phyloP scores from a whole-genome alignment of 306 rosid species.

The Rosa chinensis region DNA sequence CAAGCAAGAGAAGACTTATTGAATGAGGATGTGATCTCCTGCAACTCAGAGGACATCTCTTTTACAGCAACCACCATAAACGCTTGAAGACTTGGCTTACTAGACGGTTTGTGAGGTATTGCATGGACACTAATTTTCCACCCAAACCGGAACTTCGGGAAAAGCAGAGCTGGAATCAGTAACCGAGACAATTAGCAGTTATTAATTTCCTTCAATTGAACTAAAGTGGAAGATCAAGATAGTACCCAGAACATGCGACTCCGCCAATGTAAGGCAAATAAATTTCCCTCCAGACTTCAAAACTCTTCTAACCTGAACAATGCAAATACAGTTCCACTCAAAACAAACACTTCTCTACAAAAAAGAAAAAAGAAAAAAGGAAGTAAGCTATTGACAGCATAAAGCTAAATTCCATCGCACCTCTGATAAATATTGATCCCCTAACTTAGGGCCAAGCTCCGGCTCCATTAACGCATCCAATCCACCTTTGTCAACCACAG shows the following conservation, averaged over 20 bases:
- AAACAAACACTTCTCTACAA: slow-evolving; percentile 13
- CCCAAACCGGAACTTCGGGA: slow-evolving; percentile 77
- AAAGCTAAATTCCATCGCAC: slow-evolving; percentile 28
- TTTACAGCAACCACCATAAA: slow-evolving; percentile 83
- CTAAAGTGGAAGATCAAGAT: background rate
- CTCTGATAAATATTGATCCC: slow-evolving; percentile 77
- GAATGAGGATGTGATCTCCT: slow-evolving; percentile 58
- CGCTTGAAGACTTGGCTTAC: slow-evolving; percentile 71
- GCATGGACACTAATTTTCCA: slow-evolving; percentile 83
- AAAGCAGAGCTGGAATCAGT: slow-evolving; percentile 63
- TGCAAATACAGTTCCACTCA: slow-evolving; percentile 17
- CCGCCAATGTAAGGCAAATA: slow-evolving; percentile 88
- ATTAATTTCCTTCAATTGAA: background rate
- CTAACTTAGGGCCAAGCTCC: slow-evolving; percentile 72
- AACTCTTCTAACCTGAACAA: slow-evolving; percentile 75
- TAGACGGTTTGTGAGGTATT: slow-evolving; percentile 61
- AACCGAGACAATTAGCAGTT: slow-evolving; percentile 18
- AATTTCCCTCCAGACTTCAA: slow-evolving; percentile 76
- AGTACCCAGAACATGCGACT: slow-evolving; percentile 83
- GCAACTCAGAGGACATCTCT: slow-evolving; percentile 53
- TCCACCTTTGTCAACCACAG: slow-evolving; percentile 89
- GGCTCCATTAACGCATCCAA: slow-evolving; percentile 99
- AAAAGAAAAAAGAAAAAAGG: slow-evolving; percentile 13
- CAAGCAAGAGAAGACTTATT: slow-evolving; percentile 48
- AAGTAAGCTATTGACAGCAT: background rate